Conservation (phyloP, 176 grass and related monocot genomes). For the Ampelocalamus luodianensis region DNA sequence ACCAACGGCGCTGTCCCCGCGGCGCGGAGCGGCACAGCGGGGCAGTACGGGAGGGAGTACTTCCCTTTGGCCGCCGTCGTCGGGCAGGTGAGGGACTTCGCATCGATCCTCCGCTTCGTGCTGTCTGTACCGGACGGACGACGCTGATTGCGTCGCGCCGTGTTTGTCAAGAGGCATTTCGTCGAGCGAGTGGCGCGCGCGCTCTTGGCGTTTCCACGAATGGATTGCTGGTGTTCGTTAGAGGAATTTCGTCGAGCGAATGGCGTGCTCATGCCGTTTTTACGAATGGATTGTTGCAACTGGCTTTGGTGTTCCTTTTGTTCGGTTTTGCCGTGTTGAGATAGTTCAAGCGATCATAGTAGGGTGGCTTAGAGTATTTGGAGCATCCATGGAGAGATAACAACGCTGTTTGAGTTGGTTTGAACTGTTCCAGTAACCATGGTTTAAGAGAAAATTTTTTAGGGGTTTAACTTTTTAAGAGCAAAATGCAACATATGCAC, state of each 20-base stretch:
- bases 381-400: background rate
- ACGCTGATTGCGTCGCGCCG: background rate
- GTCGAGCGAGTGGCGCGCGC: background rate
- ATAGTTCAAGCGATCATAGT: background rate
- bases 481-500: background rate
- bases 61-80: slow-evolving; percentile 92
- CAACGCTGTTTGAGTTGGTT: background rate
- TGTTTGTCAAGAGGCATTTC: background rate
- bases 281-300: background rate
- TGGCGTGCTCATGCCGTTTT: background rate
- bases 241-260: slow-evolving; percentile 4
- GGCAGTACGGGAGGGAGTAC: slow-evolving; percentile 78
- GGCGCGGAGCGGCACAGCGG: background rate
- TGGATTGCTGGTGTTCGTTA: background rate
- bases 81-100: slow-evolving; percentile 62
- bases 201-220: background rate
- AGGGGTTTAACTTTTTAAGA: background rate
- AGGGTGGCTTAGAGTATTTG: background rate
- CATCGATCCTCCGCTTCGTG: background rate
- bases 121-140: background rate
- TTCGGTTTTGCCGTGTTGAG: background rate
- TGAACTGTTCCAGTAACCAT: background rate
- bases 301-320: background rate
- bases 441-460: background rate
- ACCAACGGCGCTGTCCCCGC: slow-evolving; percentile 65